phyloP scores from a whole-genome alignment of 202 grass and related monocot species.

The Schoenoplectus tabernaemontani region DNA sequence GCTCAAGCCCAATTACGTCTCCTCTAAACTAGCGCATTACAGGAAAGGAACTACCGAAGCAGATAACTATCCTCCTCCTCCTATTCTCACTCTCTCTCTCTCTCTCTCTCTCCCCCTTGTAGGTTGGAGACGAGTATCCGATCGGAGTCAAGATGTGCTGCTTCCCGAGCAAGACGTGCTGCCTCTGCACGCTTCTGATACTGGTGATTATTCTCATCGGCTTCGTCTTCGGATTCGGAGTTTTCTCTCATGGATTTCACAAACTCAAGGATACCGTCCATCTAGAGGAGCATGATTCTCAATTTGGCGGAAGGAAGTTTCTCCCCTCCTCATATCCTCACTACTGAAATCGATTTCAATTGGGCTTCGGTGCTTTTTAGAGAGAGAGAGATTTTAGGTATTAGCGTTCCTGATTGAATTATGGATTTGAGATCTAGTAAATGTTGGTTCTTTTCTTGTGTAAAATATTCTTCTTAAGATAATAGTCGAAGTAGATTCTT shows the following conservation, averaged over 20 bases:
- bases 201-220: slow-evolving; percentile 55
- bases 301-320: slow-evolving; percentile 1
- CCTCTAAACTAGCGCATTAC: not conserved
- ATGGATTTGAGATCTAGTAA: not conserved
- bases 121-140: not conserved
- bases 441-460: slow-evolving; percentile 7
- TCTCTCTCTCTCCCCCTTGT: not conserved
- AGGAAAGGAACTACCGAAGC: not conserved
- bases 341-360: slow-evolving; percentile 4
- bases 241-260: slow-evolving; percentile 83
- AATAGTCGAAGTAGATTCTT: slow-evolving; percentile 13
- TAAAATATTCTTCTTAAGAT: slow-evolving; percentile 21
- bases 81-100: not conserved
- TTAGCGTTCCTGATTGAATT: not conserved
- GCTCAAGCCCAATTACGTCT: not conserved
- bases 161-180: slow-evolving; percentile 77
- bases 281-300: slow-evolving; percentile 15
- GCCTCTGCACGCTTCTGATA: slow-evolving; percentile 62
- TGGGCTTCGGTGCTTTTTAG: not conserved
- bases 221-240: slow-evolving; percentile 82
- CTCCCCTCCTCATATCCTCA: not conserved
- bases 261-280: slow-evolving; percentile 59
- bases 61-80: not conserved
- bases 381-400: not conserved
- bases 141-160: slow-evolving; percentile 55